Evolutionary conservation across 352 stramenopile genomes (phyloP).

Genomic region (Thalassiosira hispida): DNA sequence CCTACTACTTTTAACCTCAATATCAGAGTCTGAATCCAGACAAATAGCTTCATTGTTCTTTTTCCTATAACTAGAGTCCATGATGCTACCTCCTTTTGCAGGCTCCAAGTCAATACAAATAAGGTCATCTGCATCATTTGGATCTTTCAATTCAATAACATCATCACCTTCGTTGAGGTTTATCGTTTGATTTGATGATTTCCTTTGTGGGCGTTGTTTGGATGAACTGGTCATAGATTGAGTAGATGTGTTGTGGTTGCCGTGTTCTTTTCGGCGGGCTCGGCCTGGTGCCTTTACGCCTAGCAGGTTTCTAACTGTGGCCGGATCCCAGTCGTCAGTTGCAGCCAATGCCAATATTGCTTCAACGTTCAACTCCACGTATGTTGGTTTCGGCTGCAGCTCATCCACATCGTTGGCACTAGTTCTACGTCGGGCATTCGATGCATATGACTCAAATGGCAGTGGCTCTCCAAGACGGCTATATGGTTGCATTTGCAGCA

Average conservation of each 20-base stretch:
- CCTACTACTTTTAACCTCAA: conserved; percentile 21
- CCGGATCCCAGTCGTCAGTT: conserved; percentile 34
- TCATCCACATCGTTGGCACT: conserved; percentile 3
- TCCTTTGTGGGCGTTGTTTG: not conserved
- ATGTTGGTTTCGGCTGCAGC: conserved; percentile 13
- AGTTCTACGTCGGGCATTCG: conserved; percentile 33
- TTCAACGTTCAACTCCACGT: conserved; percentile 42
- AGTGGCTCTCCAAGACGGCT: conserved; percentile 14
- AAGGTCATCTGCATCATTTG: conserved; percentile 18
- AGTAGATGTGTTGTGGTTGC: not conserved
- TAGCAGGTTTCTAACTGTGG: conserved; percentile 27
- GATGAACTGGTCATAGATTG: not conserved
- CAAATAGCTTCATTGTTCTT: conserved; percentile 34
- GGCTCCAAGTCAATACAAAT: conserved; percentile 29
- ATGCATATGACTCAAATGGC: conserved; percentile 47
- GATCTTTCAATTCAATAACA: conserved; percentile 40
- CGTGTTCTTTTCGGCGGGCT: not conserved
- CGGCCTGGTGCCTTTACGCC: conserved; percentile 13
- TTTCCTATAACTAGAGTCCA: conserved; percentile 5
- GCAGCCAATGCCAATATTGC: conserved; percentile 25
- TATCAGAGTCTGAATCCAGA: conserved; percentile 42
- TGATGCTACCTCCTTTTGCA: conserved; percentile 15
- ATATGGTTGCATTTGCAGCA: conserved; percentile 36
- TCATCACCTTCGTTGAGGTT: conserved; percentile 6
- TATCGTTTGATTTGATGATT: conserved; percentile 7